Evolutionary conservation across 805 yeast genomes (phyloP).

Genomic region (Candida corydali): DNA sequence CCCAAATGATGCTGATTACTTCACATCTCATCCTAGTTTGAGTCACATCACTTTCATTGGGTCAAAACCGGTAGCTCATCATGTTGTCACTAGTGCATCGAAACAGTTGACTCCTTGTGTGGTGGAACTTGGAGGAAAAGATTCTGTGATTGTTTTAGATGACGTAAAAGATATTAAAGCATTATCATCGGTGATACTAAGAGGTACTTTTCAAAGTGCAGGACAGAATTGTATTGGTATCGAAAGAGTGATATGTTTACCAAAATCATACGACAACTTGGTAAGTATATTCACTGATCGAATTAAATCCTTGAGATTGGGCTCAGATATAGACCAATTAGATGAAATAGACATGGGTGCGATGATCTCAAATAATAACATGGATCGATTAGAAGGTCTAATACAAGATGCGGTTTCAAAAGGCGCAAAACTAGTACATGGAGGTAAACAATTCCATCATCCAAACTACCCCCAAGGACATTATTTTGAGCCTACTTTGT

Average conservation of each 20-base stretch:
- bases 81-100: constrained; percentile 79
- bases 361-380: constrained; percentile 75
- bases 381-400: constrained; percentile 60
- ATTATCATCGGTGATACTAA: constrained; percentile 65
- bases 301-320: constrained; percentile 63
- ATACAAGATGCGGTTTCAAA: constrained; percentile 68
- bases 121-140: constrained; percentile 96
- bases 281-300: constrained; percentile 54
- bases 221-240: constrained; percentile 99
- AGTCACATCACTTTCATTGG: constrained; percentile 94
- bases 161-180: constrained; percentile 61
- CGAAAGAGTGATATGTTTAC: constrained; percentile 85
- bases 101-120: constrained; percentile 90
- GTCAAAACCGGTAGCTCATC: constrained; percentile 90
- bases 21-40: constrained; percentile 78
- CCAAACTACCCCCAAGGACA: constrained; percentile 96
- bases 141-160: constrained; percentile 82
- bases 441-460: constrained; percentile 78
- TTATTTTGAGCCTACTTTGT: constrained; percentile 85
- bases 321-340: constrained; percentile 87
- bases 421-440: constrained; percentile 79
- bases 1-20: constrained; percentile 83
- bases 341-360: constrained; percentile 97
- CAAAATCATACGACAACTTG: constrained; percentile 59
- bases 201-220: constrained; percentile 95